Conservation (phyloP, 305 asterid species). For the Fraxinus ornus region DNA sequence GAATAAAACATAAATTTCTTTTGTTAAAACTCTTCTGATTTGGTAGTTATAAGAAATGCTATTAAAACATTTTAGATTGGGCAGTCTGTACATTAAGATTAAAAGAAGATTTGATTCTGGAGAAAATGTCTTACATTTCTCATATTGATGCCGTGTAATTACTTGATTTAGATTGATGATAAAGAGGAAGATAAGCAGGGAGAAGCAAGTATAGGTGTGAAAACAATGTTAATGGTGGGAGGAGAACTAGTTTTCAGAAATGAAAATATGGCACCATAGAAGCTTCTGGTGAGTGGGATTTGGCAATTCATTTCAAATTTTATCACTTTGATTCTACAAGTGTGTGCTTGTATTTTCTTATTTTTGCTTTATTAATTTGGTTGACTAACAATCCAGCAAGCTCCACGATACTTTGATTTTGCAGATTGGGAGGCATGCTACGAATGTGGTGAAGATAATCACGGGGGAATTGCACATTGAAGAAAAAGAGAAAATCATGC, state of each 20-base stretch:
- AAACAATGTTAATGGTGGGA: conserved; percentile 11
- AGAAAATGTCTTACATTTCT: not conserved
- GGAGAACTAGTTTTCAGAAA: conserved; percentile 17
- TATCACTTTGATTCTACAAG: conserved; percentile 16
- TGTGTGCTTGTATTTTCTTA: not conserved
- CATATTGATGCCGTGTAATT: conserved; percentile 15
- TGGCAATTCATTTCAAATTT: conserved; percentile 6
- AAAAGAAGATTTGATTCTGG: not conserved
- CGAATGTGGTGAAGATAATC: conserved; percentile 21
- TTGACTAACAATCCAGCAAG: conserved; percentile 31
- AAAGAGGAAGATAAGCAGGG: conserved; percentile 26
- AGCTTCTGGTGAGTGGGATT: conserved; percentile 32
- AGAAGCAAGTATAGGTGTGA: conserved; percentile 19
- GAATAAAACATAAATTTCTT: not conserved
- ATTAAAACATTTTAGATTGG: not conserved
- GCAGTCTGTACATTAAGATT: not conserved
- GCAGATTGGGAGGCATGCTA: conserved; percentile 10
- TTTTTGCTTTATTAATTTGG: conserved; percentile 2
- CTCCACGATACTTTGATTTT: conserved; percentile 33
- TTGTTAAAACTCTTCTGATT: no score
- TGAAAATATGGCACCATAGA: conserved; percentile 20
- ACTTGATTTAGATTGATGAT: conserved; percentile 28
- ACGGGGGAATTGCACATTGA: no score
- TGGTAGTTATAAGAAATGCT: no score
- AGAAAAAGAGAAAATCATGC: no score